phyloP scores from a whole-genome alignment of 805 yeast species.

The Saccharomycopsis amapae region DNA sequence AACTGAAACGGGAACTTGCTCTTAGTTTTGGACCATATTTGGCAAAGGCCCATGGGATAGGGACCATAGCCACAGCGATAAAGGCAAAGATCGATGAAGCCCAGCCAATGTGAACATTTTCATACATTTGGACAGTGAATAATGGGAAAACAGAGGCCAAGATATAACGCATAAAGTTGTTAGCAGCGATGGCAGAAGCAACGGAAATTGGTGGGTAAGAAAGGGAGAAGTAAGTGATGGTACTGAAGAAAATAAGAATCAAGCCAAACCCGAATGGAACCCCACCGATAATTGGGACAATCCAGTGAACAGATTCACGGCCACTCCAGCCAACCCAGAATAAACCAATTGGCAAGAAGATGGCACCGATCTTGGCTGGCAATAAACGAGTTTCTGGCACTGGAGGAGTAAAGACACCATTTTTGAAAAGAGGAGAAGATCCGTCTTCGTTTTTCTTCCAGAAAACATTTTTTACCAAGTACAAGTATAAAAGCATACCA shows the following conservation, averaged over 20 bases:
- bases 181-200: constrained; percentile 88
- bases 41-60: constrained; percentile 67
- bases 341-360: constrained; percentile 57
- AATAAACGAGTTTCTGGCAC: constrained; percentile 56
- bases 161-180: constrained; percentile 68
- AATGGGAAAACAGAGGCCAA: constrained; percentile 78
- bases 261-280: constrained; percentile 72
- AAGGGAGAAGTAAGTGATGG: constrained; percentile 61
- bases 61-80: constrained; percentile 60
- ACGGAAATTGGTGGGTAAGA: constrained; percentile 68
- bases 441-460: constrained; percentile 60
- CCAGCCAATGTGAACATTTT: constrained; percentile 66
- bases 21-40: constrained; percentile 54
- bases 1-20: constrained; percentile 50
- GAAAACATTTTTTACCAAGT: constrained; percentile 40
- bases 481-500: constrained; percentile 48
- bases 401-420: constrained; percentile 48
- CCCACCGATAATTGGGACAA: constrained; percentile 70
- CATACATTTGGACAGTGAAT: constrained; percentile 79
- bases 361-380: constrained; percentile 60
- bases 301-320: constrained; percentile 57
- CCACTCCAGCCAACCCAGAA: constrained; percentile 85
- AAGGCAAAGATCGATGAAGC: constrained; percentile 64
- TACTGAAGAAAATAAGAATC: constrained; percentile 62
- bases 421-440: constrained; percentile 43